A percentile compares a stretch with the other conserved stretches of the same genome.
These are phyloP conservation scores for Trypanosoma melophagium DNA, from an alignment of 208 protist species.

Conservation along the genomic window DNA sequence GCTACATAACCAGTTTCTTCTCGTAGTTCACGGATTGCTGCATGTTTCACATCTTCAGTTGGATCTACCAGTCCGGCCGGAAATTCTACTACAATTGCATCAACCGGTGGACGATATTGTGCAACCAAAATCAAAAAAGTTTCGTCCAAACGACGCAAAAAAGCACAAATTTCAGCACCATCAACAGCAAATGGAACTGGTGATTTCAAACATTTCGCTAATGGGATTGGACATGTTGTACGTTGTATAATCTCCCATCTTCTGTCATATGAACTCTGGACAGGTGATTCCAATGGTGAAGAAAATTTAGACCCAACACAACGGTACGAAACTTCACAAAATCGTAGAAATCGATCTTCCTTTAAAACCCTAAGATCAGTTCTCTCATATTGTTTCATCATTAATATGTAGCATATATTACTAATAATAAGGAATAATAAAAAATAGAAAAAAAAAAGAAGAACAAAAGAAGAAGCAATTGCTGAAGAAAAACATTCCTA, in stretches of 20 bases:
- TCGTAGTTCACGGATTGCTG: conserved; percentile 76
- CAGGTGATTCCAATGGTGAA: no score
- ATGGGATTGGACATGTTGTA: conserved; percentile 37
- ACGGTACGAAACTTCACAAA: no score
- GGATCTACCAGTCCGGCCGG: conserved; percentile 79
- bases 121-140: conserved; percentile 70
- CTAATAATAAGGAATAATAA: no score
- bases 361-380: no score
- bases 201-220: conserved; percentile 30
- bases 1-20: conserved; percentile 84
- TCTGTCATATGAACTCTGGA: neutral
- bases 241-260: conserved; percentile 77
- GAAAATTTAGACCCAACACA: no score
- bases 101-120: conserved; percentile 82
- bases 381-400: no score
- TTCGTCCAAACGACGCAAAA: conserved; percentile 33
- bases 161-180: conserved; percentile 69
- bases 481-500: no score
- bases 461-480: no score
- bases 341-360: no score
- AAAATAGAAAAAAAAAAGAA: no score
- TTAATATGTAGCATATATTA: no score
- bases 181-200: conserved; percentile 55
- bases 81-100: conserved; percentile 72
- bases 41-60: conserved; percentile 43